Evolutionary conservation across 345 rosid genomes (phyloP).

Genomic region (Ceriops tagal): DNA sequence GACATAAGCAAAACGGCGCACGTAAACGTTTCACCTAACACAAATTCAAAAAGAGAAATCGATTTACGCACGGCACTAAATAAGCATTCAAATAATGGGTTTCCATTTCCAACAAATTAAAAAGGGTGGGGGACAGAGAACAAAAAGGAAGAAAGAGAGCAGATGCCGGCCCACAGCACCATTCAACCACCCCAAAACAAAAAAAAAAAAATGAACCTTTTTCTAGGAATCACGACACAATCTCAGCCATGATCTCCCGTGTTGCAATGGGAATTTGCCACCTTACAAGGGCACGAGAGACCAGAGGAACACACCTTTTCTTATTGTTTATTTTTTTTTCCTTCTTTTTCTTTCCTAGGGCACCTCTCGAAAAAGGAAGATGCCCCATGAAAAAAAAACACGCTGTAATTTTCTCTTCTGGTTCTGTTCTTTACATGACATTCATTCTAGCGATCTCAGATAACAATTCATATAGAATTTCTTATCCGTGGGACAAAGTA

Average conservation of each 20-base stretch:
- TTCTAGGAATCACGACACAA: slow-evolving; percentile 22
- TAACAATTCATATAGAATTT: no score
- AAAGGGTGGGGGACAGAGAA: background rate
- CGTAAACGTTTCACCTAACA: background rate
- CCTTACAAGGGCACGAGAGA: slow-evolving; percentile 18
- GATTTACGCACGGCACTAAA: background rate
- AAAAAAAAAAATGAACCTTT: background rate
- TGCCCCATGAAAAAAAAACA: background rate
- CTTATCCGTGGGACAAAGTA: no score
- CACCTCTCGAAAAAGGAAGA: slow-evolving; percentile 8
- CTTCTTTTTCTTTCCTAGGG: background rate
- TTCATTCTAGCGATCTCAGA: no score
- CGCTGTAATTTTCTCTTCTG: no score
- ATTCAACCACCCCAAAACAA: background rate
- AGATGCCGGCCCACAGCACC: slow-evolving; percentile 27
- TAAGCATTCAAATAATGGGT: background rate
- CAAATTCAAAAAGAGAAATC: background rate
- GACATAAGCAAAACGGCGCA: background rate
- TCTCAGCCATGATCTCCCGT: slow-evolving; percentile 28
- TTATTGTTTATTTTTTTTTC: background rate
- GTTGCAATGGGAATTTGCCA: slow-evolving; percentile 33
- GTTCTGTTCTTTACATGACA: no score
- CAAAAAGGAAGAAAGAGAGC: background rate
- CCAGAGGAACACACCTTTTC: slow-evolving; percentile 29
- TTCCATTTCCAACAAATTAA: background rate